phyloP scores from a whole-genome alignment of 2,329 filamentous ascomycete genomes.

The Phialophora verrucosa region DNA sequence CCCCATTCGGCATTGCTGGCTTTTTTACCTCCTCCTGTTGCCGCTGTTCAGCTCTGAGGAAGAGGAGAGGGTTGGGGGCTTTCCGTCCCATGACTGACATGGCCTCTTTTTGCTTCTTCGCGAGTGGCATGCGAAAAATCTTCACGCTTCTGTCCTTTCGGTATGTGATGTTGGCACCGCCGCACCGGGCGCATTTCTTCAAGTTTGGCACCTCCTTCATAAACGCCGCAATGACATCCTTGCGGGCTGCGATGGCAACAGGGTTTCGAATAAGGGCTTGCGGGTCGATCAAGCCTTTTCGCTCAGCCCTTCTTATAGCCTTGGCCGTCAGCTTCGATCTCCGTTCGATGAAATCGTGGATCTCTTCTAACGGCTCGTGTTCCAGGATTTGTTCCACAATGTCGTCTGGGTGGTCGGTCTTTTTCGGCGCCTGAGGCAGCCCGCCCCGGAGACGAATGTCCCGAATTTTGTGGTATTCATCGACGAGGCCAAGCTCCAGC shows the following conservation, averaged over 20 bases:
- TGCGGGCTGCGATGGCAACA: slow-evolving; percentile 76
- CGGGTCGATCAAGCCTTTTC: slow-evolving; percentile 49
- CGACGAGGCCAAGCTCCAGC: slow-evolving; percentile 80
- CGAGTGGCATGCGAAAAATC: slow-evolving; percentile 81
- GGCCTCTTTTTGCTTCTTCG: slow-evolving; percentile 75
- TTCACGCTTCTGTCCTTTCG: slow-evolving; percentile 91
- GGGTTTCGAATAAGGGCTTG: slow-evolving; percentile 74
- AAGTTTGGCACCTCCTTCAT: slow-evolving; percentile 72
- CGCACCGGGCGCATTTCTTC: slow-evolving; percentile 72
- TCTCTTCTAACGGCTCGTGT: slow-evolving; percentile 59
- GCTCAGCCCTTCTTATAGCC: slow-evolving; percentile 65
- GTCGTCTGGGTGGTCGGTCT: slow-evolving; percentile 16
- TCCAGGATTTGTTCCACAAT: slow-evolving; percentile 46
- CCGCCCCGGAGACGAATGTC: slow-evolving; percentile 53
- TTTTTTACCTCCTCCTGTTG: slow-evolving; percentile 45
- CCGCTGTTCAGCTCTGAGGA: slow-evolving; percentile 58
- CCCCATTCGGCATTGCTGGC: slow-evolving; percentile 27
- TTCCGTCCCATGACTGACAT: slow-evolving; percentile 72
- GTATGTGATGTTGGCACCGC: slow-evolving; percentile 75
- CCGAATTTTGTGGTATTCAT: slow-evolving; percentile 61
- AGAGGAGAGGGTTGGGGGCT: slow-evolving; percentile 71
- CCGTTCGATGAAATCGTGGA: slow-evolving; percentile 59
- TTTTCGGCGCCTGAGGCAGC: slow-evolving; percentile 18
- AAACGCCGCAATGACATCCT: slow-evolving; percentile 79
- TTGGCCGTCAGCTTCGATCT: slow-evolving; percentile 73